Base-by-base conservation (phyloP, 1,284 basidiomycete genomes). In the Fomes fomentarius region DNA sequence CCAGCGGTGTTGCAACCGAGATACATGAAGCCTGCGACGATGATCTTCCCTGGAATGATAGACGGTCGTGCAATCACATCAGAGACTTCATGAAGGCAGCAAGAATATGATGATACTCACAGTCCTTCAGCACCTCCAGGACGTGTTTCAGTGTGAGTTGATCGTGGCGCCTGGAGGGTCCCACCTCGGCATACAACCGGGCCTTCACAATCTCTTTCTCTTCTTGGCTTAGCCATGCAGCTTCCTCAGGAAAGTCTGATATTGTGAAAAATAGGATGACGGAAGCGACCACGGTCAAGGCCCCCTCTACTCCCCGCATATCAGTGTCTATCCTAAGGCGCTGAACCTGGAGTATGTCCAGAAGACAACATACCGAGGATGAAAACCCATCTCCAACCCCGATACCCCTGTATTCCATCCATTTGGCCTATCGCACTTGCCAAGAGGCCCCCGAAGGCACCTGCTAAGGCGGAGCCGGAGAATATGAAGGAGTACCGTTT, bases 301-400 rank as follows among this genome's bases (percentile, higher is more conserved):
- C 42, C 10, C 74, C 75, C 66, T 77, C 69, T 69, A 12, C 11
- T 15, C 11, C 7, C 9, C 8, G 14, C n/a, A n/a, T n/a, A n/a
- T n/a, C n/a, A n/a, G n/a, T n/a, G n/a, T n/a, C n/a, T n/a, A n/a
- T n/a, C n/a, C n/a, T n/a, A n/a, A n/a, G n/a, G n/a, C n/a, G n/a
- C n/a, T n/a, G n/a, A n/a, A n/a, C n/a, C n/a, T n/a, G n/a, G n/a
- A n/a, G n/a, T n/a, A n/a, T n/a, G n/a, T n/a, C n/a, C n/a, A n/a
- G n/a, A n/a, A n/a, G n/a, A n/a, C n/a, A n/a, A n/a, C n/a, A n/a
- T n/a, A 77, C 75, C 76, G 2, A 77, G 64, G 25, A 77, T 72
- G 63, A 76, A 70, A 14, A 77, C 66, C 75, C 76, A 77, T 33
- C 69, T 55, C 71, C 71, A 73, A 25, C 69, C 70, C 6, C 51